phyloP scores from a whole-genome alignment of 2,329 filamentous ascomycete genomes.

The Coniochaeta pulveracea region DNA sequence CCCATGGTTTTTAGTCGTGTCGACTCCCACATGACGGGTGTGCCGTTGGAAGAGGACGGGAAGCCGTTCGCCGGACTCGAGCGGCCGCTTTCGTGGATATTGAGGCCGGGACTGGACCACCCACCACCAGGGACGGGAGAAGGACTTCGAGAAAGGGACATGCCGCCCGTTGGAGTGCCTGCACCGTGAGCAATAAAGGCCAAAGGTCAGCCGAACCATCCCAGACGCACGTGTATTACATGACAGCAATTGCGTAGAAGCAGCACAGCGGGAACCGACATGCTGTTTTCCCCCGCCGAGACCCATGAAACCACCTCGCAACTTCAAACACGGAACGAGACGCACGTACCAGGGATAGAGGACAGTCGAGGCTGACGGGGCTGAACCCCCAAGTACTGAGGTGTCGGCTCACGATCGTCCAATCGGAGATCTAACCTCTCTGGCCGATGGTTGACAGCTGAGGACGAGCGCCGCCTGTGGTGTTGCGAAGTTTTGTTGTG shows the following conservation, averaged over 20 bases:
- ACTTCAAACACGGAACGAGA: constrained; percentile 6
- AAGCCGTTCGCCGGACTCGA: constrained; percentile 50
- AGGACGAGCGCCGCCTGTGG: constrained; percentile 28
- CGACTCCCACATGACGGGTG: constrained; percentile 67
- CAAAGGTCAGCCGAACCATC: constrained; percentile 1
- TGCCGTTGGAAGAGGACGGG: constrained; percentile 36
- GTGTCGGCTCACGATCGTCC: constrained; percentile 17
- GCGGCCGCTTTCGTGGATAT: constrained; percentile 56
- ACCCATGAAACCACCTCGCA: neutral
- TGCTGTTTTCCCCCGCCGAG: constrained; percentile 1
- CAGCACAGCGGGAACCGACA: constrained; percentile 1
- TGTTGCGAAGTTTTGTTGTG: constrained; percentile 38
- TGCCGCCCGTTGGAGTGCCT: constrained; percentile 48
- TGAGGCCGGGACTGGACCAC: constrained; percentile 76
- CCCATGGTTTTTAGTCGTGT: constrained; percentile 67
- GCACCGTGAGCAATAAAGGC: constrained; percentile 8
- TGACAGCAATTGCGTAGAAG: no score
- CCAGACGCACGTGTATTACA: no score
- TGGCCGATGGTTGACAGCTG: constrained; percentile 30
- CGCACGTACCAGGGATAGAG: constrained; percentile 43
- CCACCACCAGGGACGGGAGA: constrained; percentile 76
- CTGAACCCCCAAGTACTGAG: constrained; percentile 25
- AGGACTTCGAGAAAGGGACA: constrained; percentile 81
- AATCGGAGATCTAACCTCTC: constrained; percentile 20
- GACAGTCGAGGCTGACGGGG: constrained; percentile 31